phyloP scores from a whole-genome alignment of 106 monocot species.

The Triglochin maritima region DNA sequence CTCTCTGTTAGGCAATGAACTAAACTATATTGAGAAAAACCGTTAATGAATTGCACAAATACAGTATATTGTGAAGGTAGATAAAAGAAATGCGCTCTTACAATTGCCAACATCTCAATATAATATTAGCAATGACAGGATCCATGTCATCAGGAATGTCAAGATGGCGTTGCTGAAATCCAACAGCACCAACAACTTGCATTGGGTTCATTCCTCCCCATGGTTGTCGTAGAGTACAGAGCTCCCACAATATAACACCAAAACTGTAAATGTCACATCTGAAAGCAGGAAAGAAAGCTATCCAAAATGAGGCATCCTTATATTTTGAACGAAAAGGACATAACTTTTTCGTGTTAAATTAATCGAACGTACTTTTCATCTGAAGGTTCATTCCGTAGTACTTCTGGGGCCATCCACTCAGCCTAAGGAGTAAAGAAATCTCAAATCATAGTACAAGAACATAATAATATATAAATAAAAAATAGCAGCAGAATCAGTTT shows the following conservation, averaged over 20 bases:
- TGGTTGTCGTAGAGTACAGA: conserved; percentile 48
- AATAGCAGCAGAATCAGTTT: not conserved
- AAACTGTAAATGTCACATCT: conserved; percentile 75
- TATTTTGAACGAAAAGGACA: not conserved
- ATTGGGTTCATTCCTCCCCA: conserved; percentile 78
- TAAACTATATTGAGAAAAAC: not conserved
- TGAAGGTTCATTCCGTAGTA: conserved; percentile 65
- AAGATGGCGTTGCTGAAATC: conserved; percentile 61
- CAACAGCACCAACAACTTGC: conserved; percentile 78
- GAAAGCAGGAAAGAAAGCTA: not conserved
- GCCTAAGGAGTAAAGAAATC: conserved; percentile 24
- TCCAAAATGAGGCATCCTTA: not conserved
- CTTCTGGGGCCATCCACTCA: conserved; percentile 84
- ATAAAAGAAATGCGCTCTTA: conserved; percentile 18
- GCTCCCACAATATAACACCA: conserved; percentile 74
- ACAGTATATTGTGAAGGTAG: not conserved
- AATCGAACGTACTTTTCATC: conserved; percentile 47
- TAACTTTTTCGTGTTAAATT: not conserved
- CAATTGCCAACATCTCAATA: conserved; percentile 53
- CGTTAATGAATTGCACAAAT: not conserved
- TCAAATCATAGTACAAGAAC: not conserved
- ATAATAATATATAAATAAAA: not conserved
- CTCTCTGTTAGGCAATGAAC: not conserved
- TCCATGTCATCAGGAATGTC: conserved; percentile 57
- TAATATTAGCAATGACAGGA: conserved; percentile 44